Conservation (phyloP, 352 stramenopile genomes). For the Globisporangium ultimum region DNA sequence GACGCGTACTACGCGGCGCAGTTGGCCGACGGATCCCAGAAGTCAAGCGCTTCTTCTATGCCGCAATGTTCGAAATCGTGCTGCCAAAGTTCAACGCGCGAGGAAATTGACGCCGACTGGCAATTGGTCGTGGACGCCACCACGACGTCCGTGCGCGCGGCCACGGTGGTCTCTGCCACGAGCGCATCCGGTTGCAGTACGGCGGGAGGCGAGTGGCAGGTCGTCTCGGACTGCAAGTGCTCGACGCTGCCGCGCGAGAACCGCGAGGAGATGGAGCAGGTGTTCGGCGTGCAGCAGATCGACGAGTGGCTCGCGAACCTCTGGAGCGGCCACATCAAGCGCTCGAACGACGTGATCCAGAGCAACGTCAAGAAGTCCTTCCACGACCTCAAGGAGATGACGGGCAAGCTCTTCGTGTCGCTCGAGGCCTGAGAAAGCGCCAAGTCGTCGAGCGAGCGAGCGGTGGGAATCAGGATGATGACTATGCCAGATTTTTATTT, state of each 20-base stretch:
- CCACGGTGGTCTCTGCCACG: neutral
- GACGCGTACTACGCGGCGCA: conserved; percentile 67
- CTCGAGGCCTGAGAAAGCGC: conserved; percentile 5
- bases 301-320: conserved; percentile 67
- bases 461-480: neutral
- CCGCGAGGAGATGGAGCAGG: conserved; percentile 52
- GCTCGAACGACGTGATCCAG: conserved; percentile 26
- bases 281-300: conserved; percentile 53
- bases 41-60: conserved; percentile 10
- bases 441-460: too few species aligned
- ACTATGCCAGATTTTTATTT: conserved; percentile 1
- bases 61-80: conserved; percentile 54
- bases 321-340: conserved; percentile 35
- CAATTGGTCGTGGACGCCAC: conserved; percentile 66
- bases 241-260: conserved; percentile 56
- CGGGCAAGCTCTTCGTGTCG: conserved; percentile 48
- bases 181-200: neutral
- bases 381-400: conserved; percentile 54
- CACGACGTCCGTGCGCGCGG: conserved; percentile 29
- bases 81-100: conserved; percentile 60
- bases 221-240: conserved; percentile 64
- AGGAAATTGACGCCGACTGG: conserved; percentile 85
- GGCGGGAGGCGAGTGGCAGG: conserved; percentile 51
- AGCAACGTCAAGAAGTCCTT: conserved; percentile 55
- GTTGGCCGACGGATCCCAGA: conserved; percentile 20